A percentile compares a stretch with the other conserved stretches of the same genome.
Evolutionary conservation across 306 rosid genomes (phyloP).

Genomic region (Abrus pulchellus): DNA sequence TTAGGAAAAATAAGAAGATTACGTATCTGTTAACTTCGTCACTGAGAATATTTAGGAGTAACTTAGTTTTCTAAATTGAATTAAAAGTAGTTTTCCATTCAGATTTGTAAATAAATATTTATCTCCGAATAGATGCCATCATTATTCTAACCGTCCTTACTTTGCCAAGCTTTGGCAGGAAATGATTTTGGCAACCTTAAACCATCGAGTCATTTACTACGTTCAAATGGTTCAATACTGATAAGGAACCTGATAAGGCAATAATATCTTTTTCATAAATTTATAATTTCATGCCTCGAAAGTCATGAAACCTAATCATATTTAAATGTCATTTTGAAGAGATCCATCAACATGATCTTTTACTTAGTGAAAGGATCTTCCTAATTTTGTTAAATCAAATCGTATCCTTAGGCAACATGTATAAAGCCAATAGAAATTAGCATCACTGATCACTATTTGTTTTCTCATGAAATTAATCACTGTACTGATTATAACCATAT

Average conservation of each 20-base stretch:
- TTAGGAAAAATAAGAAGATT: conserved; percentile 24
- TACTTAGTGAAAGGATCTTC: conserved; percentile 28
- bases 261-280: conserved; percentile 2
- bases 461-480: too few relatives aligned
- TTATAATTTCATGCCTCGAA: conserved; percentile 1
- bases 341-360: neutral
- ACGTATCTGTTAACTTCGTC: conserved; percentile 1
- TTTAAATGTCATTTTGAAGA: neutral
- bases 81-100: conserved; percentile 14
- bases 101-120: conserved; percentile 14
- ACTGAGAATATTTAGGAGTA: neutral
- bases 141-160: neutral
- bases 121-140: conserved; percentile 14
- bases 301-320: neutral
- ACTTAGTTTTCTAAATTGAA: conserved; percentile 35
- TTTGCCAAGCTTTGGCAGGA: neutral
- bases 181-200: neutral
- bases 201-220: neutral
- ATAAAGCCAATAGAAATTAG: too few relatives aligned
- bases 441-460: too few relatives aligned
- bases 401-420: neutral
- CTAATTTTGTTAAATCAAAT: conserved; percentile 9
- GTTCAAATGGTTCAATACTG: neutral
- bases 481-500: too few relatives aligned
- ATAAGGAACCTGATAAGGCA: neutral